A percentile compares a stretch with the other conserved stretches of the same genome.
These are phyloP conservation scores for Venturia effusa DNA, from an alignment of 2,329 filamentous ascomycete genomes.

Conservation along the genomic window DNA sequence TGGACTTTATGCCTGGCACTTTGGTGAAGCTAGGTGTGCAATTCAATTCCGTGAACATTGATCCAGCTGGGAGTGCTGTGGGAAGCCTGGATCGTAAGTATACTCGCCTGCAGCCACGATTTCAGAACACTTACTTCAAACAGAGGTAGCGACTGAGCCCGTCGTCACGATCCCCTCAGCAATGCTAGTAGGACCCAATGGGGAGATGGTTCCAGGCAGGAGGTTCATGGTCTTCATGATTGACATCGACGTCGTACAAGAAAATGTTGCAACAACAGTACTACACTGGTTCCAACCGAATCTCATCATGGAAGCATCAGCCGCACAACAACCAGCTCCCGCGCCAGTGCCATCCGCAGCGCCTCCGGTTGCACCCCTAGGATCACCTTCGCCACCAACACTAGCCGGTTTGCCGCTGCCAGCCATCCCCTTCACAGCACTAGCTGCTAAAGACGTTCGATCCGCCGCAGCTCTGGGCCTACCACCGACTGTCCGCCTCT, in stretches of 20 bases:
- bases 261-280: slow-evolving; percentile 11
- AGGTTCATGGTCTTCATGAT: slow-evolving; percentile 14
- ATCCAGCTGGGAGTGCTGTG: slow-evolving; percentile 5
- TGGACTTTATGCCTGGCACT: slow-evolving; percentile 10
- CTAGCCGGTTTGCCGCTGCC: not conserved
- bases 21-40: slow-evolving; percentile 10
- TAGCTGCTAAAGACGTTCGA: not conserved
- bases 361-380: not conserved
- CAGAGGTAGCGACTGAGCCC: slow-evolving; percentile 6
- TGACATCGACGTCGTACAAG: slow-evolving; percentile 11
- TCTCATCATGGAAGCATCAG: slow-evolving; percentile 1
- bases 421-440: not conserved
- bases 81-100: slow-evolving; percentile 4
- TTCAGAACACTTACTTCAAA: not conserved
- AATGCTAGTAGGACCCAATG: slow-evolving; percentile 7
- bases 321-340: not conserved
- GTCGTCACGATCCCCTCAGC: slow-evolving; percentile 3
- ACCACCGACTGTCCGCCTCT: not conserved
- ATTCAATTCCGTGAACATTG: slow-evolving; percentile 7
- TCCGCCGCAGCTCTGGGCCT: not conserved
- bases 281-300: slow-evolving; percentile 14
- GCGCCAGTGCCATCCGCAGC: not conserved
- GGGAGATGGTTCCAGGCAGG: not conserved
- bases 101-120: not conserved
- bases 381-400: not conserved